Conservation (phyloP, 306 rosid species). For the Quercus mongolica region DNA sequence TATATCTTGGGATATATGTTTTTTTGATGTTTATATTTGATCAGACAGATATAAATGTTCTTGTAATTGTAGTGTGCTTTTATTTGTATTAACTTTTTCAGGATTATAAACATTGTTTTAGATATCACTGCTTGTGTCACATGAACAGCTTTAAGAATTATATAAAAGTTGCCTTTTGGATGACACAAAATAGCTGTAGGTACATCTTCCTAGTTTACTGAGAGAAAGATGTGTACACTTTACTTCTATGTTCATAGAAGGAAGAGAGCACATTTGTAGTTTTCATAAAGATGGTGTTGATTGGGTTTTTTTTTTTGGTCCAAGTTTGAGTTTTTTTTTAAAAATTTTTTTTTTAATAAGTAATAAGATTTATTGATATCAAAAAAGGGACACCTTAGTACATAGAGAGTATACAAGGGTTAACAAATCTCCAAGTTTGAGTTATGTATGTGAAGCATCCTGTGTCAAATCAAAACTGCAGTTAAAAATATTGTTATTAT, state of each 20-base stretch:
- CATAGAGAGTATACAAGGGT: no score
- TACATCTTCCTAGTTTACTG: neutral
- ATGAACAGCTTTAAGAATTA: neutral
- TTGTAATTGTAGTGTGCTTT: neutral
- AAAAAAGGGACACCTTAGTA: no score
- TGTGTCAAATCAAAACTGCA: neutral
- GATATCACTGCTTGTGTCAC: neutral
- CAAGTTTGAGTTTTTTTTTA: no score
- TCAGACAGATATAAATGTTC: neutral
- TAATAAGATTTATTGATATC: no score
- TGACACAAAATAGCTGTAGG: neutral
- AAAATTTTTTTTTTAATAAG: no score
- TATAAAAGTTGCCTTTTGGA: neutral
- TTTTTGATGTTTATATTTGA: neutral
- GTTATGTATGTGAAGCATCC: no score
- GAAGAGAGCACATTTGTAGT: neutral
- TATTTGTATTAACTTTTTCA: neutral
- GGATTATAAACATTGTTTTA: neutral
- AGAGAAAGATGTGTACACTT: neutral
- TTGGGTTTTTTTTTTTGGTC: no score
- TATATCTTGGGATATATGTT: neutral
- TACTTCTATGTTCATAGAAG: neutral
- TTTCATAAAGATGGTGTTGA: neutral
- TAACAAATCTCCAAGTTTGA: no score
- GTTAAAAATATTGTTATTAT: neutral